Evolutionary conservation across 495 filamentous ascomycete species (phyloP).

Genomic region (Aspergillus haitiensis): DNA sequence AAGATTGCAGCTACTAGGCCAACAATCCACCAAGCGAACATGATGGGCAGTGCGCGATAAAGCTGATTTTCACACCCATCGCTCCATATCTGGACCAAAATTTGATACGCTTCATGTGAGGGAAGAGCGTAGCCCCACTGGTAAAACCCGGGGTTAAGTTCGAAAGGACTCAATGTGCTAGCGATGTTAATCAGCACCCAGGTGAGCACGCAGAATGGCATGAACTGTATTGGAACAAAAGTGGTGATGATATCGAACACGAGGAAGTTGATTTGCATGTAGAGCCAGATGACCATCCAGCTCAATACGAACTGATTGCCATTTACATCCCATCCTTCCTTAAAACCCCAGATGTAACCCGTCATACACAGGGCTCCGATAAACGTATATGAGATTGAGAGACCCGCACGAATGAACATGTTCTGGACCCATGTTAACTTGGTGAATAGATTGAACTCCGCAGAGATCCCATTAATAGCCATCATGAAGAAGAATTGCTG

Average conservation of each 20-base stretch:
- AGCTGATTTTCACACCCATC: conserved; percentile 45
- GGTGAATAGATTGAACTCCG: conserved; percentile 37
- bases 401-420: conserved; percentile 36
- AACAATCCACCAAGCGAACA: conserved; percentile 38
- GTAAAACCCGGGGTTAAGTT: conserved; percentile 43
- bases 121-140: conserved; percentile 47
- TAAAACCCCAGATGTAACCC: conserved; percentile 50
- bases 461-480: conserved; percentile 37
- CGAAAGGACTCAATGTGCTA: conserved; percentile 45
- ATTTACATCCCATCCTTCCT: conserved; percentile 41
- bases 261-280: conserved; percentile 47
- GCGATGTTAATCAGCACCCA: conserved; percentile 48
- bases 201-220: conserved; percentile 45
- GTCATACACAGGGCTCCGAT: conserved; percentile 40
- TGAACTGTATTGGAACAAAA: conserved; percentile 22
- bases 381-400: conserved; percentile 42
- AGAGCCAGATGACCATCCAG: conserved; percentile 50
- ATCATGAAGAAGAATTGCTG: conserved; percentile 52
- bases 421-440: conserved; percentile 36
- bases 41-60: conserved; percentile 38
- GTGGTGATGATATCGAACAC: conserved; percentile 28
- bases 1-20: not conserved
- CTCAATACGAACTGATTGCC: conserved; percentile 40
- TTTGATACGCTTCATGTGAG: conserved; percentile 43
- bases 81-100: conserved; percentile 47